Evolutionary conservation across 1,284 basidiomycete genomes (phyloP).

Genomic region (Boletus semigastroideus): DNA sequence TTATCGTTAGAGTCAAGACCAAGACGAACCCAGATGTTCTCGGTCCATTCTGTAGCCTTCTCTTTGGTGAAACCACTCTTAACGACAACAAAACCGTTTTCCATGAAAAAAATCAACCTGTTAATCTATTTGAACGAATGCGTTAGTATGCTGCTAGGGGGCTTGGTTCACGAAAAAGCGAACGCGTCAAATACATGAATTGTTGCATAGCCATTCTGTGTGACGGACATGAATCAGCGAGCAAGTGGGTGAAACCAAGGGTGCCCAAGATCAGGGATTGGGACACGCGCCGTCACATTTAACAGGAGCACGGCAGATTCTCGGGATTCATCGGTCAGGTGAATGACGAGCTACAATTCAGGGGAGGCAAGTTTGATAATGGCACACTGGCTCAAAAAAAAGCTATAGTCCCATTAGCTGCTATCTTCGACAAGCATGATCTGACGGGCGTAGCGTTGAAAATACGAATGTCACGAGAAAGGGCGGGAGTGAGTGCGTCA

Average conservation of each 20-base stretch:
- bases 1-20: conserved; percentile 52
- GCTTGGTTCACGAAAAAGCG: neutral
- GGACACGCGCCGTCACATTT: neutral
- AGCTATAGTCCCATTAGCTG: neutral
- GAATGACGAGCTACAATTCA: neutral
- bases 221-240: neutral
- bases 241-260: neutral
- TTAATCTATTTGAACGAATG: conserved; percentile 30
- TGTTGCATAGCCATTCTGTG: neutral
- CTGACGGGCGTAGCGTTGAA: neutral
- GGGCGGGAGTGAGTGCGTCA: neutral
- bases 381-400: neutral
- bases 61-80: conserved; percentile 52
- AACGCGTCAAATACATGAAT: neutral
- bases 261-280: neutral
- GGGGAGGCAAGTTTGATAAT: neutral
- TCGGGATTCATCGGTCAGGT: conserved; percentile 3
- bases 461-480: neutral
- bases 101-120: conserved; percentile 55
- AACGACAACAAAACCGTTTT: conserved; percentile 51
- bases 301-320: neutral
- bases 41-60: conserved; percentile 45
- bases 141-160: neutral
- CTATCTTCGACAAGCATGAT: neutral
- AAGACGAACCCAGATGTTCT: conserved; percentile 49